A percentile compares a stretch with the other conserved stretches of the same genome.
Evolutionary conservation across 306 rosid species (phyloP).

Genomic region (Vicia sativa): DNA sequence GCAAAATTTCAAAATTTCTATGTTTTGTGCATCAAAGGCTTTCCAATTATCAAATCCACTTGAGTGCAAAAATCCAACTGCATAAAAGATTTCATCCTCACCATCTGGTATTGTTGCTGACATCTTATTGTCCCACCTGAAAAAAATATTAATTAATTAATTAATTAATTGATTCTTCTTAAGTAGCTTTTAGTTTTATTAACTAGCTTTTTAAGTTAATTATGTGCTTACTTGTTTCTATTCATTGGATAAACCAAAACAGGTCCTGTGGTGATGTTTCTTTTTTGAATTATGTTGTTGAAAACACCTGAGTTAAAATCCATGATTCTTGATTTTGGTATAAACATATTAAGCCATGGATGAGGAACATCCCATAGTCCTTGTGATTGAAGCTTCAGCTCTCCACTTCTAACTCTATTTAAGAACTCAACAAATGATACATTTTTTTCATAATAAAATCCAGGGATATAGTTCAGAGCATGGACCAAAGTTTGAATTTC

Average conservation of each 20-base stretch:
- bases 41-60: conserved; percentile 75
- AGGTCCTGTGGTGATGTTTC: conserved; percentile 69
- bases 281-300: conserved; percentile 66
- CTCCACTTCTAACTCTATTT: conserved; percentile 73
- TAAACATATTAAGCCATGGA: conserved; percentile 88
- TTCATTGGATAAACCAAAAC: conserved; percentile 81
- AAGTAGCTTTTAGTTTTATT: conserved; percentile 4
- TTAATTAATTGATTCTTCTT: background rate
- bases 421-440: conserved; percentile 65
- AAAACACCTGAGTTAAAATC: conserved; percentile 66
- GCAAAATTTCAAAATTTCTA: conserved; percentile 67
- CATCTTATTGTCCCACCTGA: conserved; percentile 86
- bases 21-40: conserved; percentile 60
- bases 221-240: conserved; percentile 62
- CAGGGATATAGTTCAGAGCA: conserved; percentile 59
- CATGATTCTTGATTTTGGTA: conserved; percentile 64
- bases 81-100: conserved; percentile 84
- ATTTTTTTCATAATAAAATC: conserved; percentile 61
- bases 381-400: conserved; percentile 65
- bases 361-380: conserved; percentile 96
- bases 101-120: conserved; percentile 78
- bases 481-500: conserved; percentile 50
- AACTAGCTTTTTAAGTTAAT: conserved; percentile 1
- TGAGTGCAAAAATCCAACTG: conserved; percentile 70
- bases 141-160: conserved; percentile 12